phyloP scores from a whole-genome alignment of 176 grass and related monocot species.

The Dactylis glomerata region DNA sequence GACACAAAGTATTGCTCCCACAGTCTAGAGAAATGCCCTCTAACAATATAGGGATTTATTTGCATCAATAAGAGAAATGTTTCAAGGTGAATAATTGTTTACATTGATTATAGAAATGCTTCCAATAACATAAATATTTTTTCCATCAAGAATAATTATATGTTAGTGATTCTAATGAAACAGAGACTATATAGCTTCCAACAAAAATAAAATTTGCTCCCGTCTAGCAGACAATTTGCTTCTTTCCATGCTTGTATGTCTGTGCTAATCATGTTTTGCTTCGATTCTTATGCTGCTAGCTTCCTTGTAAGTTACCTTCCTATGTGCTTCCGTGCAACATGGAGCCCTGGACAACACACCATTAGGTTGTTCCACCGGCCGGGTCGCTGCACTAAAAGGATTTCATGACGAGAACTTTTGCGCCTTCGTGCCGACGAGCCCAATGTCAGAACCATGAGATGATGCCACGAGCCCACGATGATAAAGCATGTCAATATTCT shows the following conservation, averaged over 20 bases:
- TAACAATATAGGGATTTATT: not conserved
- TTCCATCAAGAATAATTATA: not conserved
- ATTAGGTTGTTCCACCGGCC: not conserved
- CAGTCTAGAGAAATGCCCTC: too few relatives aligned
- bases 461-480: too few relatives aligned
- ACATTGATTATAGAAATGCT: not conserved
- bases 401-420: not conserved
- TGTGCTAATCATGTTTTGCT: not conserved
- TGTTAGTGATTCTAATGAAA: not conserved
- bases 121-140: not conserved
- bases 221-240: not conserved
- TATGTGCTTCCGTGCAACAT: not conserved
- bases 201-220: not conserved
- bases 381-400: not conserved
- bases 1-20: too few relatives aligned
- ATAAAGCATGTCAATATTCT: too few relatives aligned
- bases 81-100: not conserved
- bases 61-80: not conserved
- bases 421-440: not conserved
- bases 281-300: not conserved
- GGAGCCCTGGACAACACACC: not conserved
- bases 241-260: not conserved
- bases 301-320: not conserved
- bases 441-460: not conserved
- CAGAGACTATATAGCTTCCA: not conserved